These are phyloP conservation scores for Rhododendron henanense DNA, from an alignment of 148 eudicot species.

Conservation along the genomic window DNA sequence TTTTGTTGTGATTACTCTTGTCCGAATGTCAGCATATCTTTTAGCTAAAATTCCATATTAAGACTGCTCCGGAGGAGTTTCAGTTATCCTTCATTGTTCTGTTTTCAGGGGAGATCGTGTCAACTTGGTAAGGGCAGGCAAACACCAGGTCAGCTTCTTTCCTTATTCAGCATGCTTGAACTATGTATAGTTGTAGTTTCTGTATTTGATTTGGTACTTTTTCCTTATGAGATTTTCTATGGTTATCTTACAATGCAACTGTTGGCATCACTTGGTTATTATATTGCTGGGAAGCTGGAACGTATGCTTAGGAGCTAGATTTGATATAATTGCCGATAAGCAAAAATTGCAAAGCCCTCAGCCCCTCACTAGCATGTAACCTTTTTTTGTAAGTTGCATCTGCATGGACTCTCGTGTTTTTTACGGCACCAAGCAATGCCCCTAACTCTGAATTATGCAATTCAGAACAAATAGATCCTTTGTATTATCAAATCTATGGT, in stretches of 20 bases:
- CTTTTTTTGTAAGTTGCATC: not conserved
- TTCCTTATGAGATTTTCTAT: not conserved
- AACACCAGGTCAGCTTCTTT: slow-evolving; percentile 69
- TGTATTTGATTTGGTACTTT: not conserved
- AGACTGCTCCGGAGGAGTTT: not conserved
- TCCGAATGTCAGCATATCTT: not conserved
- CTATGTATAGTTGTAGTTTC: not conserved
- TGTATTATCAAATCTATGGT: not conserved
- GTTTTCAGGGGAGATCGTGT: slow-evolving; percentile 79
- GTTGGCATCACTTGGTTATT: not conserved
- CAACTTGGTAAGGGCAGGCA: slow-evolving; percentile 85
- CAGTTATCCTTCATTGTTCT: slow-evolving; percentile 10
- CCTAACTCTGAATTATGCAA: not conserved
- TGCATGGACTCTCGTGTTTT: not conserved
- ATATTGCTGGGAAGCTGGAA: not conserved
- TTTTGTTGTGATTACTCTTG: not conserved
- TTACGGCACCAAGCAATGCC: not conserved
- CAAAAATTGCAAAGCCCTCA: not conserved
- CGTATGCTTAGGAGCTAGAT: slow-evolving; percentile 2
- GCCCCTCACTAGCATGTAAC: not conserved
- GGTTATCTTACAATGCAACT: not conserved
- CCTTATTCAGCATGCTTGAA: not conserved
- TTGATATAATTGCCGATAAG: not conserved
- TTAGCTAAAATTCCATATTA: not conserved
- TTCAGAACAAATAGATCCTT: not conserved